Base-by-base conservation (phyloP, 2,329 filamentous ascomycete species). In the Drechslerella dactyloides region DNA sequence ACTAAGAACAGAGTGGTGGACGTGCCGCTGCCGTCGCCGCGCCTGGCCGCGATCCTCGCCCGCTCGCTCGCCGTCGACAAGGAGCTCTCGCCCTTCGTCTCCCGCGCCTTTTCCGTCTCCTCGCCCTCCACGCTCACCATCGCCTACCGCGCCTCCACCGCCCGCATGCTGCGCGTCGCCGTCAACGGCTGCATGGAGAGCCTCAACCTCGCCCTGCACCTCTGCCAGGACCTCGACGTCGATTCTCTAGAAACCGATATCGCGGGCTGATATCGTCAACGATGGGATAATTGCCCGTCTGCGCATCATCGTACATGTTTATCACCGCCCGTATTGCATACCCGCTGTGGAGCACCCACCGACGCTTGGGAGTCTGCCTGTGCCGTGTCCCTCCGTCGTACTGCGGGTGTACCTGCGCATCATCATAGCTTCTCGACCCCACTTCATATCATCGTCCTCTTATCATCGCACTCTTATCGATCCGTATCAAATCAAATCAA, bases 161-260 rank as follows among this genome's bases (percentile, higher is more conserved):
- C 97, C 79, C 89, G 93, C 75, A 97, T 97, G 93, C 84, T 97
- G 63, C 89, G 93, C 56, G 93, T 97, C 1, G 90, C 93, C 2
- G 92, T 96, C 68, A 97, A 97, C 81, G 91, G 92, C 8, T 97
- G 97, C 80, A 92, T 97, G 84, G 93, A 97, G 77, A 94, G 89
- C 75, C 80, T 97, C 65, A 86, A 87, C 60, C 86, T 97, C 4
- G 89, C 96, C 0, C 80, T 97, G 44, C 90, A 91, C 62, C 90
- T 96, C 23, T 96, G 97, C 90, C 87, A 90, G 79, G 89, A 96
- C 78, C 81, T 70, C 21, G 66, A 70, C 48, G 37, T 30, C 15
- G 59, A 64, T 11, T 48, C 60, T 27, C 66, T 70, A 15, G 48
- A 70, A 8, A 24, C 37, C 58, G n/a, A 51, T 56, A 56, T 54